Base-by-base conservation (phyloP, 176 grass and related monocot species). In the Phoenix roebelenii region DNA sequence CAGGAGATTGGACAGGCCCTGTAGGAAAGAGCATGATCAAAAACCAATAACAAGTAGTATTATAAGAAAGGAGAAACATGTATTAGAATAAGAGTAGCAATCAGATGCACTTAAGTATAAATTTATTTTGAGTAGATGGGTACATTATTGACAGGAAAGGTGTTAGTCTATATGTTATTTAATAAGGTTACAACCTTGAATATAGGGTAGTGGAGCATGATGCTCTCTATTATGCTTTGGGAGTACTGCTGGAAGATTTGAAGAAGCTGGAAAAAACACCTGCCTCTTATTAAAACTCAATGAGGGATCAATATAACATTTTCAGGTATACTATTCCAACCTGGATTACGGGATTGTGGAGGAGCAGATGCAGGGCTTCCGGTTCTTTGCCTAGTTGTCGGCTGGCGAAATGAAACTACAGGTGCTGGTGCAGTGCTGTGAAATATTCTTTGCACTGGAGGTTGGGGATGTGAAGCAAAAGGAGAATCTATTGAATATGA, bases 371-470 rank as follows among this genome's bases (percentile, higher is more conserved):
- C 76, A 58, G 68, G 79, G 57, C 58, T 63, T 66, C 72, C 72
- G 70, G 55, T 80, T 80, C 83, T 29, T 29, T 29, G 4, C 3
- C 28, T 39, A 16, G 52, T 25, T 54, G 25, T 63, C 14, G 1
- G 50, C 7, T 18, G 70, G 58, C 65, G 77, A 79, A 69, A 76
- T 64, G 64, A 57, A 59, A 7, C 71, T 71, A 51, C 65, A 65
- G 86, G 80, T 68, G 73, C 53, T 64, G 89, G 76, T 49, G 90
- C 26, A 77, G 73, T 70, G 70, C 68, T 71, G 23, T 60, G 74
- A 74, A 55, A 52, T 70, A 24, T 54, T 58, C 25, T 75, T 58
- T 50, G 12, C 51, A 49, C 15, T 7, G 78, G 71, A 59, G 71
- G 61, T 22, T 57, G 52, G 17, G 7, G 20, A 69, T 64, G 65